A percentile compares a stretch with the other conserved stretches of the same genome.
phyloP scores from a whole-genome alignment of 768 basidiomycete genomes.

The Hygrophorus pudorinus region DNA sequence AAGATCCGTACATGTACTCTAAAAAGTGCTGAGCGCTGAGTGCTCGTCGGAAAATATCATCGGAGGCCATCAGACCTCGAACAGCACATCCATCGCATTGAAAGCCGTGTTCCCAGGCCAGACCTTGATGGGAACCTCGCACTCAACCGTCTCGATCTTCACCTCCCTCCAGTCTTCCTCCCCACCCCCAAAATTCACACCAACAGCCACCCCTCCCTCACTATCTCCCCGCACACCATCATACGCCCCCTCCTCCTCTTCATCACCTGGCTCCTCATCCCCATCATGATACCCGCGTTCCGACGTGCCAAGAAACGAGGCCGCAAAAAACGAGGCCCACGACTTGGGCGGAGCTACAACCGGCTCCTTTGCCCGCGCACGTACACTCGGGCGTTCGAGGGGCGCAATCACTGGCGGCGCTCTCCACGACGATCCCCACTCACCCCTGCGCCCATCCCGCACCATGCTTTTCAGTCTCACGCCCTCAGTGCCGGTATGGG shows the following conservation, averaged over 20 bases:
- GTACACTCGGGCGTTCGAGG: conserved; percentile 34
- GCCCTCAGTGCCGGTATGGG: conserved; percentile 37
- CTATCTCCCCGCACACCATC: conserved; percentile 39
- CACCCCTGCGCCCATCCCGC: conserved; percentile 50
- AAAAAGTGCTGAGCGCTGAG: no score
- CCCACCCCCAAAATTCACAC: conserved; percentile 41
- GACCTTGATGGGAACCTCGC: conserved; percentile 82
- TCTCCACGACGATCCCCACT: conserved; percentile 65
- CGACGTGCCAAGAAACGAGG: conserved; percentile 24
- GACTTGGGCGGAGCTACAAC: conserved; percentile 13
- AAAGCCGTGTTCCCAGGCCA: conserved; percentile 89
- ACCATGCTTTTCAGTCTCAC: conserved; percentile 43
- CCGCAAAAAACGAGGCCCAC: conserved; percentile 31
- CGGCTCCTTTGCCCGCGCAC: conserved; percentile 10
- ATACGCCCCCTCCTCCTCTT: conserved; percentile 23
- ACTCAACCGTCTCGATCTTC: conserved; percentile 82
- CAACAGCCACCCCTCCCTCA: conserved; percentile 41
- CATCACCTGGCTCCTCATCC: conserved; percentile 42
- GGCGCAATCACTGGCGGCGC: conserved; percentile 52
- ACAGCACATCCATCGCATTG: conserved; percentile 67
- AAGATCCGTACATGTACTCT: no score
- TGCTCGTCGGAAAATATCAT: background rate
- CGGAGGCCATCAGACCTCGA: conserved; percentile 42
- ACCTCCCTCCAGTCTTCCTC: conserved; percentile 61
- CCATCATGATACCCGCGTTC: conserved; percentile 23